A percentile compares a stretch with the other conserved stretches of the same genome.
phyloP scores from a whole-genome alignment of 1,284 basidiomycete genomes.

The Stereum hirsutum region DNA sequence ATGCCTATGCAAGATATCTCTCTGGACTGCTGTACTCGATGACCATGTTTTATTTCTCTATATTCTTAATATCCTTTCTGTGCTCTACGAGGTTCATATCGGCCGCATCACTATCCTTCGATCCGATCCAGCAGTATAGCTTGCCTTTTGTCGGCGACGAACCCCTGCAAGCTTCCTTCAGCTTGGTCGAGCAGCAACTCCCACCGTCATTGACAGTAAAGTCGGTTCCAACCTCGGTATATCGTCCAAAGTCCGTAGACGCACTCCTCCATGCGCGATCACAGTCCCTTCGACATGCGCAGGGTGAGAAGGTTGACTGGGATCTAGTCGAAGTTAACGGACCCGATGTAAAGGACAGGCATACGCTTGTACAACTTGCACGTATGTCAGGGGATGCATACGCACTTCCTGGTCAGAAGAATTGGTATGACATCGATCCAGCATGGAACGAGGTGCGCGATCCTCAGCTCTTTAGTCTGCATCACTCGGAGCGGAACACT shows the following conservation, averaged over 20 bases:
- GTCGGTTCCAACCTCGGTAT: constrained; percentile 47
- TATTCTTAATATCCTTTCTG: neutral
- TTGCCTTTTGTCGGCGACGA: no score
- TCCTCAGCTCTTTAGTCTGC: neutral
- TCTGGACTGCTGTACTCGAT: no score
- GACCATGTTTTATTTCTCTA: no score
- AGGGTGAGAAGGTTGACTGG: constrained; percentile 53
- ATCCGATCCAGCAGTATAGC: neutral
- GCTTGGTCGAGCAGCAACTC: neutral
- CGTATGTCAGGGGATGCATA: constrained; percentile 94
- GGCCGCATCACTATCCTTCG: neutral
- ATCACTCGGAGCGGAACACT: constrained; percentile 1
- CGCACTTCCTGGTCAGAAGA: constrained; percentile 51
- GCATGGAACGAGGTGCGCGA: constrained; percentile 66
- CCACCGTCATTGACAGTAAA: constrained; percentile 27
- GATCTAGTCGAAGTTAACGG: constrained; percentile 40
- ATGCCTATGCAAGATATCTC: no score
- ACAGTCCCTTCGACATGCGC: constrained; percentile 34
- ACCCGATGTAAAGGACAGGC: constrained; percentile 71
- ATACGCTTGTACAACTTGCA: constrained; percentile 79
- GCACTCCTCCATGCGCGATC: constrained; percentile 42
- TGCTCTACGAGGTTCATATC: neutral
- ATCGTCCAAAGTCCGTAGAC: constrained; percentile 45
- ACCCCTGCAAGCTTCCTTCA: constrained; percentile 1
- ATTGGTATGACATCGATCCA: constrained; percentile 79